phyloP scores from a whole-genome alignment of 768 basidiomycete genomes.

The Kwoniella botswanensis region DNA sequence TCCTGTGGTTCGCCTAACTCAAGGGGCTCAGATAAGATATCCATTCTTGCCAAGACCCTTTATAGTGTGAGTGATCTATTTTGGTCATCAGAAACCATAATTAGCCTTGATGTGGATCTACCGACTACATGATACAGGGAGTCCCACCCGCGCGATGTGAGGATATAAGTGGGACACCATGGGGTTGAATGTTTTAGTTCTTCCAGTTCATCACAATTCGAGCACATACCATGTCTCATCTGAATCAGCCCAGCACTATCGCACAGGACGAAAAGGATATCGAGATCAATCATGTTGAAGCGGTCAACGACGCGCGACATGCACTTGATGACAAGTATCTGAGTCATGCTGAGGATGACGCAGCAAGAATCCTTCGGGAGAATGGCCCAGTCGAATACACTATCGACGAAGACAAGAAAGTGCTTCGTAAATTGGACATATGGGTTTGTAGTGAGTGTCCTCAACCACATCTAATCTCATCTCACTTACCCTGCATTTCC shows the following conservation, averaged over 20 bases:
- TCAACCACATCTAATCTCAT: neutral
- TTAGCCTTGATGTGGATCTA: neutral
- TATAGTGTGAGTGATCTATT: neutral
- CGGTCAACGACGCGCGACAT: neutral
- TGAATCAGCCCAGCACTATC: neutral
- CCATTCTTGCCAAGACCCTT: neutral
- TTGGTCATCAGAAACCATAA: neutral
- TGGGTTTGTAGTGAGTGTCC: slow-evolving; percentile 21
- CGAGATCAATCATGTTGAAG: slow-evolving; percentile 24
- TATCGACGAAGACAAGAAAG: slow-evolving; percentile 23
- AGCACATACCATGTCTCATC: neutral
- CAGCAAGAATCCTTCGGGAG: slow-evolving; percentile 18
- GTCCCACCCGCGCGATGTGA: neutral
- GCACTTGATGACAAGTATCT: slow-evolving; percentile 7
- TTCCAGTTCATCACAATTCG: too few relatives aligned
- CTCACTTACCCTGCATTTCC: neutral
- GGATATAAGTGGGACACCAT: neutral
- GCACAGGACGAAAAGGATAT: slow-evolving; percentile 21
- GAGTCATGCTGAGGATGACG: slow-evolving; percentile 15
- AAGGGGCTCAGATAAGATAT: neutral
- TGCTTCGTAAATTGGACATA: slow-evolving; percentile 41
- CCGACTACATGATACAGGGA: neutral
- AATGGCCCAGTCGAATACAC: slow-evolving; percentile 32
- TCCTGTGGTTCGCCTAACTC: too few relatives aligned
- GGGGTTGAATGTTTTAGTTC: neutral